Conservation (phyloP, 2,329 filamentous ascomycete species). For the Biscogniauxia marginata region DNA sequence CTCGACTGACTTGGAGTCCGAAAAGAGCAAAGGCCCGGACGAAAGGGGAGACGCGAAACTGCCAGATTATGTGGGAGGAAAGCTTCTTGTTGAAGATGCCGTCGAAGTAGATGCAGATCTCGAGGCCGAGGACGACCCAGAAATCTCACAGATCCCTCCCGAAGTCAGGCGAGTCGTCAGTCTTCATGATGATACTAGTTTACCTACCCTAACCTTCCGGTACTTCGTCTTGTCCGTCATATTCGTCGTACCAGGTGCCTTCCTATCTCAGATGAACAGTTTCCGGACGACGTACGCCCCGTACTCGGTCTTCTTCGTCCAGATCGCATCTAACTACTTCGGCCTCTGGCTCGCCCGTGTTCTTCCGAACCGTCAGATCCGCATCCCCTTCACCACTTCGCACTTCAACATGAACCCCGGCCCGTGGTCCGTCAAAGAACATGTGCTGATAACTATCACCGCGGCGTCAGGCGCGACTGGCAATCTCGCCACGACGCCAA, state of each 20-base stretch:
- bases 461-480: constrained; percentile 53
- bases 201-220: constrained; percentile 58
- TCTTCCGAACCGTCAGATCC: constrained; percentile 47
- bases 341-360: constrained; percentile 52
- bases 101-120: constrained; percentile 28
- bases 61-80: constrained; percentile 10
- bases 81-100: constrained; percentile 20
- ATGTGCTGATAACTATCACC: constrained; percentile 55
- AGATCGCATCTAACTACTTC: constrained; percentile 55
- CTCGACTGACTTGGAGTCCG: not conserved
- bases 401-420: constrained; percentile 55
- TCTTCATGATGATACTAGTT: constrained; percentile 53
- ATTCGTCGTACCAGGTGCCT: constrained; percentile 57
- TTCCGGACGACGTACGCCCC: constrained; percentile 57
- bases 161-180: constrained; percentile 57
- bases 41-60: not conserved
- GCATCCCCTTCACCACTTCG: constrained; percentile 45
- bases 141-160: constrained; percentile 51
- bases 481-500: constrained; percentile 50
- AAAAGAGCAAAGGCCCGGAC: not conserved
- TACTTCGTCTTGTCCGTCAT: constrained; percentile 56
- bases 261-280: constrained; percentile 54
- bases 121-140: constrained; percentile 45
- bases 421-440: constrained; percentile 57
- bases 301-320: constrained; percentile 62